These are phyloP conservation scores for Aspergillus neotritici DNA, from an alignment of 2,329 filamentous ascomycete species.

Conservation along the genomic window DNA sequence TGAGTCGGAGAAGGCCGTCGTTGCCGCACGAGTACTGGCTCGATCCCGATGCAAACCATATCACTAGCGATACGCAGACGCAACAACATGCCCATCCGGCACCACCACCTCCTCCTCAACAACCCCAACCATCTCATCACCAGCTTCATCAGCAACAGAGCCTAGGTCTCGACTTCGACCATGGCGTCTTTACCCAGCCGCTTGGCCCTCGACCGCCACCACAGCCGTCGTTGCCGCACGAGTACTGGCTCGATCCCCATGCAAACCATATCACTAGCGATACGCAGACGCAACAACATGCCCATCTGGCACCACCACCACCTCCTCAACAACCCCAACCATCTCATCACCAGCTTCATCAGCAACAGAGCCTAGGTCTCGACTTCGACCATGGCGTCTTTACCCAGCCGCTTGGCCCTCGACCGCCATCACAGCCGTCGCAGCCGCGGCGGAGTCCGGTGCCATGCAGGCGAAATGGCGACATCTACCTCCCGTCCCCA, in stretches of 20 bases:
- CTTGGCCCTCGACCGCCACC: conserved; percentile 14
- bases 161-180: conserved; percentile 34
- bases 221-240: conserved; percentile 16
- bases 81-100: too few species aligned
- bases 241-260: too few species aligned
- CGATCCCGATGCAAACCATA: conserved; percentile 30
- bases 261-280: too few species aligned
- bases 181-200: conserved; percentile 28
- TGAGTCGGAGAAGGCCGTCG: neutral
- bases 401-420: conserved; percentile 9
- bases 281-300: too few species aligned
- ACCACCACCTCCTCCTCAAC: conserved; percentile 2
- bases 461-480: conserved; percentile 23
- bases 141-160: conserved; percentile 18
- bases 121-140: conserved; percentile 8
- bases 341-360: conserved; percentile 19
- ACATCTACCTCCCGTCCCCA: conserved; percentile 23
- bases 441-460: conserved; percentile 19
- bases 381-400: conserved; percentile 36
- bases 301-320: too few species aligned
- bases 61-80: too few species aligned
- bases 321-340: conserved; percentile 24
- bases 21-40: conserved; percentile 36
- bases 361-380: conserved; percentile 27
- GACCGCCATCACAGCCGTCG: conserved; percentile 21